Percentiles rank a stretch among this genome's conserved stretches.
Evolutionary conservation across 306 rosid genomes (phyloP).

Genomic region (Malus orientalis): DNA sequence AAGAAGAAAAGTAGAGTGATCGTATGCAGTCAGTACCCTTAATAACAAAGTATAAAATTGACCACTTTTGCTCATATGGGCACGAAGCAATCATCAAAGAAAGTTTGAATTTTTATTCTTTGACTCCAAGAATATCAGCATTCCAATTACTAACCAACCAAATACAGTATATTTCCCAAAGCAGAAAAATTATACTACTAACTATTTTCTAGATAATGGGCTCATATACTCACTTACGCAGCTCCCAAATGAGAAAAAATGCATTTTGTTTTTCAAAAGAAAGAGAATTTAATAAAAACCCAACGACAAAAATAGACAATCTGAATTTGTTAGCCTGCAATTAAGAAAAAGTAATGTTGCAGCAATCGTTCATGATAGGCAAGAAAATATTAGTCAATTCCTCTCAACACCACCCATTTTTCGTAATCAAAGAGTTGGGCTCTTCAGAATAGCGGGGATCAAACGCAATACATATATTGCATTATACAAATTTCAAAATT

Average conservation of each 20-base stretch:
- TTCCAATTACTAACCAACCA: neutral
- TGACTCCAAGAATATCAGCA: neutral
- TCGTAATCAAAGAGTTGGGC: neutral
- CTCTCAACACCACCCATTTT: neutral
- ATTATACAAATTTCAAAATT: neutral
- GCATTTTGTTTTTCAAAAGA: neutral
- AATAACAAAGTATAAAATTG: slow-evolving; percentile 6
- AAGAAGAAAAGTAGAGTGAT: neutral
- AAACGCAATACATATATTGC: neutral
- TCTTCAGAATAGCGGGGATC: slow-evolving; percentile 1
- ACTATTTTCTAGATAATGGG: neutral
- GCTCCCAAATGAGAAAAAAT: neutral
- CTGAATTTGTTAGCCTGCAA: neutral
- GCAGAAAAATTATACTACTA: neutral
- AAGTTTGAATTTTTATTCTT: neutral
- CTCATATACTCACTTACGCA: neutral
- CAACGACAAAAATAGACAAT: neutral
- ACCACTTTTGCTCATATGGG: neutral
- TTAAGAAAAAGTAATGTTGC: neutral
- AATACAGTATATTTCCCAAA: neutral
- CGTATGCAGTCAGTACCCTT: slow-evolving; percentile 14
- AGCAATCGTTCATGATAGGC: neutral
- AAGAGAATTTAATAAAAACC: neutral
- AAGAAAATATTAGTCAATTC: neutral
- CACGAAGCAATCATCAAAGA: neutral